Evolutionary conservation across 345 rosid species (phyloP).

Genomic region (Xanthoceras sorbifolium): DNA sequence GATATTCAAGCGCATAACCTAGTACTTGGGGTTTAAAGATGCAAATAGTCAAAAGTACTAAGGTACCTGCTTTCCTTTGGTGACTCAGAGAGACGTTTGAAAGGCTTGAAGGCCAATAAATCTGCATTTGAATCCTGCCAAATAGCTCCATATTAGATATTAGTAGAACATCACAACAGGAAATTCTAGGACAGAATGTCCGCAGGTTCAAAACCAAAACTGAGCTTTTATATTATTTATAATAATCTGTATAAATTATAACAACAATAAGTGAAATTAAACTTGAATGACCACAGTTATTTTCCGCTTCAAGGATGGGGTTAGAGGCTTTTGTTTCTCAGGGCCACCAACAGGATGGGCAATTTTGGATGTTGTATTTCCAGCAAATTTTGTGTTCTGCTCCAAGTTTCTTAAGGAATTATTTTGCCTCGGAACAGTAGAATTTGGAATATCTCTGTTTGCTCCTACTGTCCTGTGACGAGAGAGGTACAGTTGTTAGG

Average conservation of each 20-base stretch:
- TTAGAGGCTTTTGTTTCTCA: constrained; percentile 33
- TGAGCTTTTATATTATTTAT: background rate
- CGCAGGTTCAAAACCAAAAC: constrained; percentile 19
- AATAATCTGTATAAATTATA: background rate
- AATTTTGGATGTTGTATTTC: constrained; percentile 24
- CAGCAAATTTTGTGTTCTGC: constrained; percentile 34
- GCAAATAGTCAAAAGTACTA: constrained; percentile 9
- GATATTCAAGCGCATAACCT: constrained; percentile 6
- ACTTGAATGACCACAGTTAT: constrained; percentile 47
- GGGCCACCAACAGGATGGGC: constrained; percentile 33
- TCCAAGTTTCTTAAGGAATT: constrained; percentile 33
- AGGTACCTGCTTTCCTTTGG: constrained; percentile 66
- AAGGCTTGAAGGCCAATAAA: constrained; percentile 38
- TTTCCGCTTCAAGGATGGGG: constrained; percentile 72
- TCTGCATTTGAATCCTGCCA: constrained; percentile 52
- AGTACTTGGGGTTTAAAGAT: constrained; percentile 9
- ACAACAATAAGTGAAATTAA: background rate
- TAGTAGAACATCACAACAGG: background rate
- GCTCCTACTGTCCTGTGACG: constrained; percentile 42
- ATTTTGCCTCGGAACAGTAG: constrained; percentile 32
- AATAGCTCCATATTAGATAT: constrained; percentile 7
- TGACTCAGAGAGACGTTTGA: constrained; percentile 57
- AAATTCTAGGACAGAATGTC: background rate
- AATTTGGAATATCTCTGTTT: constrained; percentile 38
- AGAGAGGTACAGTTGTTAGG: constrained; percentile 19